Evolutionary conservation across 2,329 filamentous ascomycete genomes (phyloP), one percentile per base, ranked within the genome.

Genomic region (Tolypocladium sp.): DNA sequence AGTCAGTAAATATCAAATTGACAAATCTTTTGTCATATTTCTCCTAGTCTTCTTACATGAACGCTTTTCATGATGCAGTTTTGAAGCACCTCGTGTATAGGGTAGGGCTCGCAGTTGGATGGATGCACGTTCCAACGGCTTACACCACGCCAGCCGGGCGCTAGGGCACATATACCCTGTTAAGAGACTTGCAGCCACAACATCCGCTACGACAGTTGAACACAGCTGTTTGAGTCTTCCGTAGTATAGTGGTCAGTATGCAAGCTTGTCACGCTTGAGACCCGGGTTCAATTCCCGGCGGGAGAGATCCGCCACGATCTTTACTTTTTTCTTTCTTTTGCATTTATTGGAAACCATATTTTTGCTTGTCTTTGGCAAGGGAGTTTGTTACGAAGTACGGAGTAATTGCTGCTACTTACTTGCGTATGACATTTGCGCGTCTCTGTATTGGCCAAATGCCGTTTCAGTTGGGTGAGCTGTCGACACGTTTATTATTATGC

Each of bases 171-270:
- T 60, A 46, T 44, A 52, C 1, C 12, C 0, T 0, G 55, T 30
- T 62, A 59, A 33, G 13, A 6, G 2, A 10, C 0, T 1, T 4
- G 2, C 15, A 20, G 6, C 37, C 57, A 46, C 27, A 46, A 52
- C 30, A 22, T 54, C 7, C 15, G 57, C 64, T 66, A 67, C 62
- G 59, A 46, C 41, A 55, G 59, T 44, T 60, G 64, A 12, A 35
- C 41, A 65, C 63, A 58, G 40, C 44, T 41, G 52, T 52, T 42
- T 37, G 54, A 56, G 58, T 70, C 67, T 70, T 68, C 66, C 68
- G 67, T 69, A 69, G 66, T 70, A 69, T 70, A 70, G 69, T 70
- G 69, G 68, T 70, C 60, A 64, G 63, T 64, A 64, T 64, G 63
- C 61, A 62, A 63, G 63, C 63, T 64, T 64, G 61, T 64, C 63